Evolutionary conservation across 2,329 filamentous ascomycete species (phyloP), one percentile per base, ranked within the genome.

Genomic region (Sphaerulina vaccinii): DNA sequence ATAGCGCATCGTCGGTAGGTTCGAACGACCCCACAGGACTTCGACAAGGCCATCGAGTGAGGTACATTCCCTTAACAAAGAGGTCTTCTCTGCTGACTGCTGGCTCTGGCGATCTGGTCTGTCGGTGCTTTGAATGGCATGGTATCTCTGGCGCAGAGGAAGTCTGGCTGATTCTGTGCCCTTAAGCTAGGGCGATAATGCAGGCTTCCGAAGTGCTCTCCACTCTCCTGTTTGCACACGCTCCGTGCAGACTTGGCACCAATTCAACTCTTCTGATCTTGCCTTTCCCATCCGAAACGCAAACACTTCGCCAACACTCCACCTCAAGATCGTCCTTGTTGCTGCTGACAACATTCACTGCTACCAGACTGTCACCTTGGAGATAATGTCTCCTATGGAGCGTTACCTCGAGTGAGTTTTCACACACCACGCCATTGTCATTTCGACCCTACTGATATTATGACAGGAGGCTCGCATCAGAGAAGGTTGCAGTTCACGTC

Each of bases 1-100:
- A 46, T 56, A 4, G 11, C 22, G 32, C 56, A 58, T 23, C 42
- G 39, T 7, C 9, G 15, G 35, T 37, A 37, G 11, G 9, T 37
- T 16, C n/a, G 18, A 37, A 7, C 13, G 13, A 7, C 13, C 7
- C 27, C 13, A 13, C 7, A 32, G 27, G 27, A 32, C 7, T 7
- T 7, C 7, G 27, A 32, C 7, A 32, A 13, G 13, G 27, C 13
- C 13, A 13, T 7, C 13, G 27, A 7, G 7, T 32, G 27, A 7
- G 27, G 7, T 32, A 32, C 27, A 7, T 32, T 13, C 27, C 27
- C 7, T 7, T 13, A 32, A 13, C 27, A 32, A 13, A 32, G 27
- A 32, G 7, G n/a, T 29, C n/a, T n/a, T n/a, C n/a, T n/a, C n/a
- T n/a, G n/a, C n/a, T n/a, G n/a, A n/a, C n/a, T 10, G n/a, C 27